A percentile compares a stretch with the other conserved stretches of the same genome.
These are phyloP conservation scores for Penicillium sp. DNA, from an alignment of 2,329 filamentous ascomycete species.

Conservation along the genomic window DNA sequence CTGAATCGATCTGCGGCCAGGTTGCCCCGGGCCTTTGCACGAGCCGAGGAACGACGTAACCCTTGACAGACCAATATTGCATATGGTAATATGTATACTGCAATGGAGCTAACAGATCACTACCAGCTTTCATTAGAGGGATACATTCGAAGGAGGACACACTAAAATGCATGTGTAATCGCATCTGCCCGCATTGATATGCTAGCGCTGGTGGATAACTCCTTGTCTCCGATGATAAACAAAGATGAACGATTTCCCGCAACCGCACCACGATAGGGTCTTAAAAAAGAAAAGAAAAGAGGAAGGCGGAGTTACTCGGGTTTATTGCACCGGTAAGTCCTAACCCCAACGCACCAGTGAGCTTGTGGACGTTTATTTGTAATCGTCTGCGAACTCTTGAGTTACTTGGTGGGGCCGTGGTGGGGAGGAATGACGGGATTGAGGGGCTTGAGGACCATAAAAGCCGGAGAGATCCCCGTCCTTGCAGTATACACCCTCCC, in stretches of 20 bases:
- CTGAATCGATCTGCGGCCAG: neutral
- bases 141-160: neutral
- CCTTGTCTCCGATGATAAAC: neutral
- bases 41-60: neutral
- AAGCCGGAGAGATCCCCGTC: constrained; percentile 10
- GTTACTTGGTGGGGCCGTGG: constrained; percentile 6
- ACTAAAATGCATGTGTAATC: neutral
- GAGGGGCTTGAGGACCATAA: constrained; percentile 21
- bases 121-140: neutral
- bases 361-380: constrained; percentile 15
- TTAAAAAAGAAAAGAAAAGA: neutral
- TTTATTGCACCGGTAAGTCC: constrained; percentile 4
- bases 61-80: neutral
- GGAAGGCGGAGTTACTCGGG: constrained; percentile 5
- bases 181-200: neutral
- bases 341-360: neutral
- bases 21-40: neutral
- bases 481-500: neutral
- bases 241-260: neutral
- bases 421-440: constrained; percentile 24
- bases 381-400: constrained; percentile 13
- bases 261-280: neutral
- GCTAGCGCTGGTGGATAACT: neutral
- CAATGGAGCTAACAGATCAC: neutral
- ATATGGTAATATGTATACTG: neutral